phyloP scores from a whole-genome alignment of 2,329 filamentous ascomycete species.

The Pseudopithomyces chartarum region DNA sequence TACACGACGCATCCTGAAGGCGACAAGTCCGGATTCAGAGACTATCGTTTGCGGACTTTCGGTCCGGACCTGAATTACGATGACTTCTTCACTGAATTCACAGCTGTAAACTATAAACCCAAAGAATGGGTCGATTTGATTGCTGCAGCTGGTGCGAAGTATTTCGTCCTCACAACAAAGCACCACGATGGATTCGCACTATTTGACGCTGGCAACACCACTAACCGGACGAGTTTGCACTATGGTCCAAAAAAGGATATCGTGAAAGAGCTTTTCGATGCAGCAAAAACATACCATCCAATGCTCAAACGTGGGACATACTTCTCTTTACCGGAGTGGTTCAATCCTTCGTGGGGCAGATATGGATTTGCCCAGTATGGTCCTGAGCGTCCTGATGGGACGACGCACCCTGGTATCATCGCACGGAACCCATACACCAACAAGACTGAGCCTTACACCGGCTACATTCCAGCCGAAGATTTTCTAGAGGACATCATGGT shows the following conservation, averaged over 20 bases:
- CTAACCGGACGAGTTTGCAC: constrained; percentile 48
- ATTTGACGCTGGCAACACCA: constrained; percentile 49
- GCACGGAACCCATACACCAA: constrained; percentile 47
- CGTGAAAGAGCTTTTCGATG: constrained; percentile 50
- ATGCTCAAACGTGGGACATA: constrained; percentile 52
- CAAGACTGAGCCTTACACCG: constrained; percentile 50
- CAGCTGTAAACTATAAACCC: constrained; percentile 55
- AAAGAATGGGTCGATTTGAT: constrained; percentile 61
- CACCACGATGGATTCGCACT: constrained; percentile 55
- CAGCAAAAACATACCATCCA: constrained; percentile 49
- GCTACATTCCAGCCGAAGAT: constrained; percentile 49
- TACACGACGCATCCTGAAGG: constrained; percentile 51
- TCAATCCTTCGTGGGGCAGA: constrained; percentile 49
- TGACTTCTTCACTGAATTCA: constrained; percentile 61
- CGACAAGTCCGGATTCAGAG: constrained; percentile 51
- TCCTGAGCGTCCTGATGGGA: constrained; percentile 11
- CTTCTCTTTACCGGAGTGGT: constrained; percentile 54
- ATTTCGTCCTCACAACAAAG: constrained; percentile 50
- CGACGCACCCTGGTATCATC: constrained; percentile 10
- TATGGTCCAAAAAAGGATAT: constrained; percentile 49
- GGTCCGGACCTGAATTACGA: constrained; percentile 58
- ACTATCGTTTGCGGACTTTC: constrained; percentile 57
- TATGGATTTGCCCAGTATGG: constrained; percentile 44
- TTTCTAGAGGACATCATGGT: constrained; percentile 50
- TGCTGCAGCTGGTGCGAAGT: constrained; percentile 56